A percentile compares a stretch with the other conserved stretches of the same genome.
Evolutionary conservation across 139 green algal species (phyloP).

Genomic region (Nannochloris sp.): DNA sequence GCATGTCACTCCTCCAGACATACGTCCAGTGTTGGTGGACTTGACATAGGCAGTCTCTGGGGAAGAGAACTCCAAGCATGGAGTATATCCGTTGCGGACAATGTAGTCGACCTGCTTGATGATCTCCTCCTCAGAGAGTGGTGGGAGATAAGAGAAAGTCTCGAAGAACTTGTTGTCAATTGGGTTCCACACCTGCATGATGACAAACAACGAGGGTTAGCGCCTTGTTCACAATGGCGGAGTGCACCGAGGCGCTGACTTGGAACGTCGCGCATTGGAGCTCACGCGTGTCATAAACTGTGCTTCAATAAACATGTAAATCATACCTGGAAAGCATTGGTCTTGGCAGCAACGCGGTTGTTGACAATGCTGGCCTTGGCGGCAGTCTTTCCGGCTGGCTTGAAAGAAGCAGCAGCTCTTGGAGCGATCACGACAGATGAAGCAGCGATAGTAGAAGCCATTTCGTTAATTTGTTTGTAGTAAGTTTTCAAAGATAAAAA

Average conservation of each 20-base stretch:
- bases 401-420: background rate
- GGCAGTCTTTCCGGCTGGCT: conserved; percentile 1
- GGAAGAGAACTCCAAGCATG: conserved; percentile 92
- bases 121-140: conserved; percentile 84
- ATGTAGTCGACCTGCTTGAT: conserved; percentile 93
- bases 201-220: too few species aligned
- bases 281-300: too few species aligned
- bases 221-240: too few species aligned
- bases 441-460: conserved; percentile 10
- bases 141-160: conserved; percentile 98
- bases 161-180: conserved; percentile 81
- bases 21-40: conserved; percentile 50
- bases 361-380: background rate
- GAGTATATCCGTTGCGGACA: conserved; percentile 71
- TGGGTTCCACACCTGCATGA: conserved; percentile 34
- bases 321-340: conserved; percentile 11
- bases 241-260: too few species aligned
- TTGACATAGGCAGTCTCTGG: conserved; percentile 58
- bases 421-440: background rate
- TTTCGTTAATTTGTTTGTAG: background rate
- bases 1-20: conserved; percentile 36
- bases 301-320: background rate
- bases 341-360: conserved; percentile 7
- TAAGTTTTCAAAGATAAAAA: too few species aligned
- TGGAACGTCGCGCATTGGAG: too few species aligned